These are phyloP conservation scores for Lentinula sp. DNA, from an alignment of 768 basidiomycete species.

Conservation along the genomic window DNA sequence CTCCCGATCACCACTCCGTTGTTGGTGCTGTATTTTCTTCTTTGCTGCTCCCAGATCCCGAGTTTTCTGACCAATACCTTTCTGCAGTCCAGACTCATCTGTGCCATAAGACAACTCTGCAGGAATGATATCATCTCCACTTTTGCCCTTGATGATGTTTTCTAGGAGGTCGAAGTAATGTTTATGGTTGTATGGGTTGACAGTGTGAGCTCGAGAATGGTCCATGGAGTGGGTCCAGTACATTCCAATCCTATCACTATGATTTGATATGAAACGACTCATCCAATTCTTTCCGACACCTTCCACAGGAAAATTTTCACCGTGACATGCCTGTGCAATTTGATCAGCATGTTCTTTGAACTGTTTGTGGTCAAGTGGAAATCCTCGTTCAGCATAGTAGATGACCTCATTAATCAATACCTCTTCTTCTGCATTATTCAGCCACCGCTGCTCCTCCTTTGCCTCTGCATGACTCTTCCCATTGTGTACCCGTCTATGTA, in stretches of 20 bases:
- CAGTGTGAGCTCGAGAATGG: too few relatives aligned
- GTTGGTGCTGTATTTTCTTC: conserved; percentile 24
- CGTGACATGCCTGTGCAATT: background rate
- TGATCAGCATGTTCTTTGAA: background rate
- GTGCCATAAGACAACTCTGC: too few relatives aligned
- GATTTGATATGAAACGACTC: too few relatives aligned
- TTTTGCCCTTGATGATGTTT: too few relatives aligned
- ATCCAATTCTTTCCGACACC: too few relatives aligned
- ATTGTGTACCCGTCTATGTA: background rate
- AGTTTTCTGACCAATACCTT: too few relatives aligned
- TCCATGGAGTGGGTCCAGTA: too few relatives aligned
- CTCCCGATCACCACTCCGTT: conserved; percentile 23
- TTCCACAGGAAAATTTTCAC: too few relatives aligned
- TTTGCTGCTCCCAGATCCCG: conserved; percentile 3
- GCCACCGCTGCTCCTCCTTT: background rate
- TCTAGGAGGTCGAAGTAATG: conserved; percentile 7
- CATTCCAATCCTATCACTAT: too few relatives aligned
- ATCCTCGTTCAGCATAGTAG: background rate
- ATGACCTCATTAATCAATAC: background rate
- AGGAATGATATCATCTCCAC: too few relatives aligned
- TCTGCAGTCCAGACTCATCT: too few relatives aligned
- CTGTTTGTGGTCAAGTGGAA: background rate
- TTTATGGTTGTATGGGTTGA: background rate
- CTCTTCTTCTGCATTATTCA: background rate
- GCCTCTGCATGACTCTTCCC: background rate